Conservation (phyloP, 768 basidiomycete genomes). For the Phlegmacium glaucopus region DNA sequence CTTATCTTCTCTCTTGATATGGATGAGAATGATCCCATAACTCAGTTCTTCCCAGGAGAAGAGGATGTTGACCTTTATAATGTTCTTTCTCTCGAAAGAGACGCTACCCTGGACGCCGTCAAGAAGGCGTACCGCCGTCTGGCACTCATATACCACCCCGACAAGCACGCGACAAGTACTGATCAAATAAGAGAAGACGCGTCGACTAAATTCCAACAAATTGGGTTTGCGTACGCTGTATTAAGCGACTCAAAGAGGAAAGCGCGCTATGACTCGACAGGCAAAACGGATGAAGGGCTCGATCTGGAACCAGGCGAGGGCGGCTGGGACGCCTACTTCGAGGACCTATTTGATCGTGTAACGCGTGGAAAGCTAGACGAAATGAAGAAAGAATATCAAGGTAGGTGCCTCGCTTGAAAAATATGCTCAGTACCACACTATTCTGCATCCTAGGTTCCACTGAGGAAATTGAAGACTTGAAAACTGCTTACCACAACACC, state of each 20-base stretch:
- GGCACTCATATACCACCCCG: conserved; percentile 84
- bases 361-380: conserved; percentile 87
- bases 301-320: conserved; percentile 70
- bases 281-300: conserved; percentile 78
- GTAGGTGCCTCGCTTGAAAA: conserved; percentile 32
- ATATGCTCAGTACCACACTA: background rate
- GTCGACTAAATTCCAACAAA: conserved; percentile 82
- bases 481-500: conserved; percentile 65
- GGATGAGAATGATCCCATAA: conserved; percentile 71
- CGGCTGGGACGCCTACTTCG: conserved; percentile 96
- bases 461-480: conserved; percentile 82
- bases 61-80: conserved; percentile 76
- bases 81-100: conserved; percentile 54
- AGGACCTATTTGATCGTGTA: conserved; percentile 82
- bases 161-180: conserved; percentile 71
- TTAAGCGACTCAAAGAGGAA: conserved; percentile 75
- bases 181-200: conserved; percentile 64
- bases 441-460: conserved; percentile 48
- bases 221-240: conserved; percentile 92
- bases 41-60: conserved; percentile 73
- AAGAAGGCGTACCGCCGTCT: conserved; percentile 82
- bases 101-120: conserved; percentile 64
- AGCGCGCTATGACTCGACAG: conserved; percentile 80
- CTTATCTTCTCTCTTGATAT: conserved; percentile 31
- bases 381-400: conserved; percentile 93